These are phyloP conservation scores for Beta lomatogona DNA, from an alignment of 179 eudicot genomes.

Conservation along the genomic window DNA sequence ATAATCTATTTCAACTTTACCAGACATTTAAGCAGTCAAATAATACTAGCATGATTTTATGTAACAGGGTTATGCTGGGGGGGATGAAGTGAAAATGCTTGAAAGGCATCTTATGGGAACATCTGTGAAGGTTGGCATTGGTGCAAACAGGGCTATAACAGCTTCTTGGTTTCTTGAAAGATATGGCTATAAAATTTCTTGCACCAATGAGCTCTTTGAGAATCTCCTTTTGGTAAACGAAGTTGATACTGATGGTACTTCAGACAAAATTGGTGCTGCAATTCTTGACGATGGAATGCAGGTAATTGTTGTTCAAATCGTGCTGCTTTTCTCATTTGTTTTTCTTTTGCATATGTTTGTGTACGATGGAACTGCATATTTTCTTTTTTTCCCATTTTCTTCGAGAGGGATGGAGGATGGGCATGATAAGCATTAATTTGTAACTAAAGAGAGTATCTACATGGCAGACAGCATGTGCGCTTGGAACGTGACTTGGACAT, in stretches of 20 bases:
- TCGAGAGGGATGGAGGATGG: neutral
- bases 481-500: constrained; percentile 81
- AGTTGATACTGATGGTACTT: constrained; percentile 28
- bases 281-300: constrained; percentile 98
- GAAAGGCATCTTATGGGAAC: constrained; percentile 75
- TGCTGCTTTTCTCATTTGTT: neutral
- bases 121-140: constrained; percentile 71
- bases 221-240: constrained; percentile 31
- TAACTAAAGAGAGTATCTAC: constrained; percentile 8
- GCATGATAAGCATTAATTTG: neutral
- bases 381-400: neutral
- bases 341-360: neutral
- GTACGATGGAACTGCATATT: too few relatives aligned
- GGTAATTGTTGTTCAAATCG: constrained; percentile 40
- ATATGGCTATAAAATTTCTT: constrained; percentile 48
- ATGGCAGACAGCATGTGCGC: constrained; percentile 74
- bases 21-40: too few relatives aligned
- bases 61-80: constrained; percentile 85
- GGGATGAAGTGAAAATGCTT: constrained; percentile 97
- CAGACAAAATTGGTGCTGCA: constrained; percentile 52
- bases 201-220: constrained; percentile 25
- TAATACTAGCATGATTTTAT: constrained; percentile 4
- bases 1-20: neutral
- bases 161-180: constrained; percentile 57
- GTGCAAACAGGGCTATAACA: constrained; percentile 68